Evolutionary conservation across 495 filamentous ascomycete species (phyloP), one percentile per base, ranked within the genome.

Genomic region (Aeminium ludgeri): DNA sequence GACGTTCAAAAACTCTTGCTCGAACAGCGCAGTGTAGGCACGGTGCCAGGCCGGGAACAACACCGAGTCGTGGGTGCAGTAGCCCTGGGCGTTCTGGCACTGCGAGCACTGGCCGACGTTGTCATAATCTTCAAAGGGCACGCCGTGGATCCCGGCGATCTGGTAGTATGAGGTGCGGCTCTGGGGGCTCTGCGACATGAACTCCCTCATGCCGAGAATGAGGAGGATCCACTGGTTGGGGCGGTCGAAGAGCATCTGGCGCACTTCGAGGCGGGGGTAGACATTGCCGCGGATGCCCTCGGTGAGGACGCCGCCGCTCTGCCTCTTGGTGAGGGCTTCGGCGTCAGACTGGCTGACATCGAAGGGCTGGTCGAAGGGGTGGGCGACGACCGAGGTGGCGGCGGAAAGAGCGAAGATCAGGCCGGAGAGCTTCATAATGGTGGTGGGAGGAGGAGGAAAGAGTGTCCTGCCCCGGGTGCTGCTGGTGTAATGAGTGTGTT

Each of bases 31-130:
- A 40, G 60, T 38, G 34, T 59, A 61, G 4, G 57, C 55, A 10
- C 62, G 59, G 44, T 66, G 63, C 63, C 63, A 66, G 12, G 53
- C 55, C 8, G 63, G 62, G 40, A 65, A 66, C 8, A 63, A 52
- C 19, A 64, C 48, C 34, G 55, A 57, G 16, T 47, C 49, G 46
- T 66, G 63, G 15, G 56, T 53, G 45, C 62, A 66, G 44, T 61
- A 63, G n/a, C 58, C 58, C 18, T 49, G 39, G 31, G 46, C 42
- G 12, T 38, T 38, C 13, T 29, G 15, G 28, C 44, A 54, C 3
- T 34, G 38, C 18, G 38, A 35, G 34, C 50, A 45, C 33, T 47
- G 50, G 10, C 34, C 43, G 5, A 53, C 50, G 15, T 40, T 40
- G 32, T 50, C 42, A 19, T 42, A 53, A 32, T 50, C 43, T 27